Evolutionary conservation across 768 basidiomycete species (phyloP), one percentile per base, ranked within the genome.

Genomic region (Collybia sp.): DNA sequence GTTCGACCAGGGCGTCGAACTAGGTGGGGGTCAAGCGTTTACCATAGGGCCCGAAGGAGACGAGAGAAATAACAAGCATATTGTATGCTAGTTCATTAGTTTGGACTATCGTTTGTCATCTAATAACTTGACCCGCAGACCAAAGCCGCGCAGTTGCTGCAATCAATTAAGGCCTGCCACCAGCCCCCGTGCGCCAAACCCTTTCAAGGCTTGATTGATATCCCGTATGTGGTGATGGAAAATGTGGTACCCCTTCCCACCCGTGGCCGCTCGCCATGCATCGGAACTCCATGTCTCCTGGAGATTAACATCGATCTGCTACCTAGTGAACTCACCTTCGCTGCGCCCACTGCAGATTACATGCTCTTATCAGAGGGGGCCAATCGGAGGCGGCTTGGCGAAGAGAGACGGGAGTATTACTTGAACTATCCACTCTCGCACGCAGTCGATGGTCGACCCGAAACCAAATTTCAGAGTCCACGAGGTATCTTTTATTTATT

Each of bases 1-100:
- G 82, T 76, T 83, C 45, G 79, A 82, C 51, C 74, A 79, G 49
- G 77, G 77, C n/a, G 72, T 81, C 38, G 72, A 75, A 46, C 68
- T 86, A 3, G 77, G 70, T 31, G 80, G 80, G 3, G 81, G 79
- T 0, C 63, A 78, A 43, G 71, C 80, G 6, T 87, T 86, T 55
- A 85, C 83, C 9, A 70, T 77, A 0, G 81, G 83, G 8, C 52
- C 57, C 0, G 76, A 80, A 53, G 82, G 85, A 12, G 67, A 75
- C 33, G 70, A 77, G 49, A 65, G 82, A 45, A 86, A 86, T 51
- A 68, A 66, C 42, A 58, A 57, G 37, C 77, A 85, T 53, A 82
- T 83, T 45, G 83, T 83, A 47, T 50, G 82, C 20, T 33, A 42
- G 18, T 41, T 34, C 43, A 40, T 43, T 11, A 18, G 19, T 39